Percentiles rank a stretch among this genome's conserved stretches.
Evolutionary conservation across 805 yeast genomes (phyloP).

Genomic region (Blastobotrys americana): DNA sequence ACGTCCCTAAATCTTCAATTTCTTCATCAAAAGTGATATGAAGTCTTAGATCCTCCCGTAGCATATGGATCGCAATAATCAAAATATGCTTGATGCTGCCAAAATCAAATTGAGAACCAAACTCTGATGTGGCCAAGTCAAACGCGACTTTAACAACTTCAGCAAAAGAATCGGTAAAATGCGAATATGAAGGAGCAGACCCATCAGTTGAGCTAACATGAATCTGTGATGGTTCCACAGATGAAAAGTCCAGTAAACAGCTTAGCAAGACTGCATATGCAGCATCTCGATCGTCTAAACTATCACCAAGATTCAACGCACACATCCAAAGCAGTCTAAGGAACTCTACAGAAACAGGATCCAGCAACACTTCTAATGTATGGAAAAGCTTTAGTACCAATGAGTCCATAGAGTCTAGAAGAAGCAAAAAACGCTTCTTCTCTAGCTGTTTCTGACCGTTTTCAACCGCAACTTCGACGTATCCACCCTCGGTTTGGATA

Average conservation of each 20-base stretch:
- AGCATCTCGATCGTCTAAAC: constrained; percentile 52
- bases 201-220: neutral
- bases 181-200: neutral
- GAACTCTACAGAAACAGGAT: constrained; percentile 49
- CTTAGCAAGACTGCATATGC: constrained; percentile 35
- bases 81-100: constrained; percentile 40
- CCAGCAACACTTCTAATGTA: constrained; percentile 47
- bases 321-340: constrained; percentile 61
- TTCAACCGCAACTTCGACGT: constrained; percentile 7
- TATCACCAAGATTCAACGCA: constrained; percentile 39
- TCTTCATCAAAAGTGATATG: constrained; percentile 39
- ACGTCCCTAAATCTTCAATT: constrained; percentile 39
- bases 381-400: constrained; percentile 42
- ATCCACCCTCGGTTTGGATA: constrained; percentile 5
- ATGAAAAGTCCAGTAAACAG: constrained; percentile 4
- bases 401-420: constrained; percentile 39
- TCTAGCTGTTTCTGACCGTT: constrained; percentile 7
- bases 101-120: constrained; percentile 23
- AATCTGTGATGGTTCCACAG: neutral
- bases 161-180: constrained; percentile 1
- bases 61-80: constrained; percentile 60
- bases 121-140: constrained; percentile 11
- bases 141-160: constrained; percentile 3
- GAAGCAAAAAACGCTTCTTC: constrained; percentile 6
- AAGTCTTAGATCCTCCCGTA: constrained; percentile 67